These are phyloP conservation scores for Dendrothele bispora DNA, from an alignment of 768 basidiomycete species.

Conservation along the genomic window DNA sequence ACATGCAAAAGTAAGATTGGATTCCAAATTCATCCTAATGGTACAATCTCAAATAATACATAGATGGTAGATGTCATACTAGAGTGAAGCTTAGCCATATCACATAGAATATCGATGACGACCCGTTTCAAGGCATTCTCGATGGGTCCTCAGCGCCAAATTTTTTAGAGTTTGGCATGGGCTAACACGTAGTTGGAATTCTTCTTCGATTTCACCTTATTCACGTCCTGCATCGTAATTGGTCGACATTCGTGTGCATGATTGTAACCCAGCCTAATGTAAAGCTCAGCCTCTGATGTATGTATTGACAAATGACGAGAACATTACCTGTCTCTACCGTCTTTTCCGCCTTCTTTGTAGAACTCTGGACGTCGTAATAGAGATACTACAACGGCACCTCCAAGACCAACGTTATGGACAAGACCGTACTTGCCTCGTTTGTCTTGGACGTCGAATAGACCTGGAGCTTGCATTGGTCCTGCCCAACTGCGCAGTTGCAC, in stretches of 20 bases:
- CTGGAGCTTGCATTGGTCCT: slow-evolving; percentile 80
- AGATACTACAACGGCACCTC: slow-evolving; percentile 77
- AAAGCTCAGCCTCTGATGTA: neutral
- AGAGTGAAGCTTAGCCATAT: too few species aligned
- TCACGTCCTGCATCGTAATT: slow-evolving; percentile 61
- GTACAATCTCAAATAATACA: too few species aligned
- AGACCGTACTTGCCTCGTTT: slow-evolving; percentile 77
- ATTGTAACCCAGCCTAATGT: slow-evolving; percentile 74
- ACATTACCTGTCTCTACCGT: slow-evolving; percentile 63
- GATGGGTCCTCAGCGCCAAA: too few species aligned
- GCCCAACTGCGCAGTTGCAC: slow-evolving; percentile 84
- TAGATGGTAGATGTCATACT: too few species aligned
- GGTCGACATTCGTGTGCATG: slow-evolving; percentile 69
- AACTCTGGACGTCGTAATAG: slow-evolving; percentile 79
- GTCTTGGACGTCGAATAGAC: slow-evolving; percentile 61
- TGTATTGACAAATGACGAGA: neutral
- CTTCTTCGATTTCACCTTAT: slow-evolving; percentile 74
- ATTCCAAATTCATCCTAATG: too few species aligned
- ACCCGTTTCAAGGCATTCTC: too few species aligned
- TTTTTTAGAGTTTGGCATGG: slow-evolving; percentile 46
- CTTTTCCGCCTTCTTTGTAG: slow-evolving; percentile 60
- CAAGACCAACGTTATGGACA: slow-evolving; percentile 82
- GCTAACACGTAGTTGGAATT: slow-evolving; percentile 48
- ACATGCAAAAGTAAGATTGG: too few species aligned
- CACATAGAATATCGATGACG: too few species aligned